A percentile compares a stretch with the other conserved stretches of the same genome.
Conservation (phyloP, 257 asterid species). For the Nemophila menziesii region DNA sequence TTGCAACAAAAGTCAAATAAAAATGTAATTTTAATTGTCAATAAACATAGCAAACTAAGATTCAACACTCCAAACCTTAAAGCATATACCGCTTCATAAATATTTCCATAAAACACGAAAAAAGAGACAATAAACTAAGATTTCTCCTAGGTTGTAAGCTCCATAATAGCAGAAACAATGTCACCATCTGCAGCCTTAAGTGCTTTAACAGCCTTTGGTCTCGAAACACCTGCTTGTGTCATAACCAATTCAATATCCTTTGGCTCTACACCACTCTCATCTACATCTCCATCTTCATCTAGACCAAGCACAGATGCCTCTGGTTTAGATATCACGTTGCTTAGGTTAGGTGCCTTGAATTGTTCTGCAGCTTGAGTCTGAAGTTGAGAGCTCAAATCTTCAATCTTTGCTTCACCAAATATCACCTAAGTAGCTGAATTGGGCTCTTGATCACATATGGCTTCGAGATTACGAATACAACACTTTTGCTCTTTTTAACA, state of each 20-base stretch:
- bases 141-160: constrained; percentile 37
- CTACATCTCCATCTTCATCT: constrained; percentile 63
- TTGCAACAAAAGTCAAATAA: no score
- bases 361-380: constrained; percentile 60
- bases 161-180: constrained; percentile 59
- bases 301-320: constrained; percentile 24
- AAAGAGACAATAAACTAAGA: not conserved
- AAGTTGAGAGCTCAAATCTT: constrained; percentile 49
- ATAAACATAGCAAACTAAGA: not conserved
- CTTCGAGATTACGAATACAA: constrained; percentile 49
- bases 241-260: constrained; percentile 55
- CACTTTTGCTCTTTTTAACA: constrained; percentile 61
- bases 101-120: not conserved
- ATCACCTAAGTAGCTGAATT: constrained; percentile 49
- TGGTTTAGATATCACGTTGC: constrained; percentile 22
- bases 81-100: not conserved
- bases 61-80: constrained; percentile 5
- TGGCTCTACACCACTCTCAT: constrained; percentile 51
- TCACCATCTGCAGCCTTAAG: constrained; percentile 46
- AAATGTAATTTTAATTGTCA: no score
- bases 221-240: constrained; percentile 44
- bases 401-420: constrained; percentile 65
- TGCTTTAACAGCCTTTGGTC: constrained; percentile 35
- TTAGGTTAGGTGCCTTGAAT: constrained; percentile 35
- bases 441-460: constrained; percentile 74